These are phyloP conservation scores for Tulasnella sp. DNA, from an alignment of 768 basidiomycete species.

Conservation along the genomic window DNA sequence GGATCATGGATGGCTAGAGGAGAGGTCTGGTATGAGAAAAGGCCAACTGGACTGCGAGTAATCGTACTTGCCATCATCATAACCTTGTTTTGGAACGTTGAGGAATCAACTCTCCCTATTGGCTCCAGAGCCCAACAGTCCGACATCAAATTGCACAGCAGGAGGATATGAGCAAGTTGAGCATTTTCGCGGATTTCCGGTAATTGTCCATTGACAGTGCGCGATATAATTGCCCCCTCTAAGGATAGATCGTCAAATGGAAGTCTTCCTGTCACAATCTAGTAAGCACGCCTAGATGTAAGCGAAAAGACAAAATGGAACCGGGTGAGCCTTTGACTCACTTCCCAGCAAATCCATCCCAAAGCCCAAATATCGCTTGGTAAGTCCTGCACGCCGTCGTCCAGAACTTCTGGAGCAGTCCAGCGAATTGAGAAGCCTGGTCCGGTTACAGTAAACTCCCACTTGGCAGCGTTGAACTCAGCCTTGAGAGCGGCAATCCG, in stretches of 20 bases:
- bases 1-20: neutral
- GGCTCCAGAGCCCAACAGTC: neutral
- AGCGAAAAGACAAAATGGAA: neutral
- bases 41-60: neutral
- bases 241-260: neutral
- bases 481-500: neutral
- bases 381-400: neutral
- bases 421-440: neutral
- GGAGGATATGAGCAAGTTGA: neutral
- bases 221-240: neutral
- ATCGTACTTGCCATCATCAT: neutral
- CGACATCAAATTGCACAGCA: neutral
- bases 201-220: neutral
- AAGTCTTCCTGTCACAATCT: neutral
- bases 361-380: neutral
- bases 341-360: neutral
- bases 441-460: neutral
- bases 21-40: neutral
- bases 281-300: neutral
- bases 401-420: neutral
- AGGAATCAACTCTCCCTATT: neutral
- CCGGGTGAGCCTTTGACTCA: neutral
- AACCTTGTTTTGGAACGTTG: neutral
- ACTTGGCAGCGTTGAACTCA: neutral
- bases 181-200: neutral